Base-by-base conservation (phyloP, 2,329 filamentous ascomycete species). In the Pestalotiopsis sp. region DNA sequence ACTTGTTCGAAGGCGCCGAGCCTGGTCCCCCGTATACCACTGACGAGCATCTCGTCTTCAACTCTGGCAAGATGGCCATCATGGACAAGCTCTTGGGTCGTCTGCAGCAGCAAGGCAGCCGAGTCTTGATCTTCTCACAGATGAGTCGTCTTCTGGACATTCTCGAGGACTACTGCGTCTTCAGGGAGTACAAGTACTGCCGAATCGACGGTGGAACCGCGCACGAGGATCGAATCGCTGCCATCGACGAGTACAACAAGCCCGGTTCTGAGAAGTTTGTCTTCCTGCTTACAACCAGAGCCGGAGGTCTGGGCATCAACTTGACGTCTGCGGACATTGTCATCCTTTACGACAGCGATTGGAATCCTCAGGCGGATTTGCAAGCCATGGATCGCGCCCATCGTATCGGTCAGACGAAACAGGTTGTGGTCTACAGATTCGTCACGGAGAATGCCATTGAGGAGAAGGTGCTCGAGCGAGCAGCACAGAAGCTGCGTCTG, bases 371-470 rank as follows among this genome's bases (percentile, higher is more conserved):
- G 81, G 96, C 96, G 20, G 96, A 99, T 89, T 83, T 99, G 69
- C 96, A 99, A 81, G 96, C 96, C 68, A 99, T 99, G 96, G 96
- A 99, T 77, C 93, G 96, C 78, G 96, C 96, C 65, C 96, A 99
- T 83, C 94, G 96, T 83, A 99, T 99, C 74, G 96, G 96, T 52
- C 96, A 99, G 82, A 99, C 94, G 4, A 99, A 99, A 82, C 96
- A 99, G 79, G 96, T 99, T 12, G 88, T 95, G 58, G 96, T 99
- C 3, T 99, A 97, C 83, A 90, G 96, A 69, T 98, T 99, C 75
- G 93, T 99, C 27, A 99, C 97, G 0, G 96, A 99, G 78, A 97
- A 97, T 76, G 96, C 96, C 0, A 98, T 99, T 69, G 96, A 99
- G 78, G 96, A 99, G 81, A 98, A 99, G 83, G 96, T 99, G 11